Evolutionary conservation across 83 land plant genomes (phyloP).

Genomic region (Larix sibirica): DNA sequence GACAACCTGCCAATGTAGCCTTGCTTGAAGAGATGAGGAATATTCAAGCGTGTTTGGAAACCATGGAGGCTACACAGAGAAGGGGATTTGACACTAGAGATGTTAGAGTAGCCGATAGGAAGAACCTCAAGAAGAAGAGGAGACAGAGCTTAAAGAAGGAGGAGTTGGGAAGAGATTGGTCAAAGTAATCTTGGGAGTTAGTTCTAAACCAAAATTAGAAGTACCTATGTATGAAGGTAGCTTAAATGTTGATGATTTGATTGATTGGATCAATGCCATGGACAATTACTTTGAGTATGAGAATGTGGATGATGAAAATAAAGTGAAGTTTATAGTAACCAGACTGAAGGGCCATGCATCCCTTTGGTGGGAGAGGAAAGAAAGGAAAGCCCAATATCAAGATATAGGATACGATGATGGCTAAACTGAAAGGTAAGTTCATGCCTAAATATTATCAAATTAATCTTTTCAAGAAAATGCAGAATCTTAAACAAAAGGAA

Average conservation of each 20-base stretch:
- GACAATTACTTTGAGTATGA: neutral
- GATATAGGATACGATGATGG: neutral
- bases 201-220: neutral
- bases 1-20: too few species aligned
- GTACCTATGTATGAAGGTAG: neutral
- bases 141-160: neutral
- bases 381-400: neutral
- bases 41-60: too few species aligned
- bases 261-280: neutral
- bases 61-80: too few species aligned
- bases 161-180: neutral
- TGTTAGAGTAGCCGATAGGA: too few species aligned
- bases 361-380: neutral
- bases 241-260: neutral
- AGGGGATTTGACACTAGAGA: too few species aligned
- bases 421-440: neutral
- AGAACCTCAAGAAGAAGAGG: too few species aligned
- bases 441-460: neutral
- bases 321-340: neutral
- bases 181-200: neutral
- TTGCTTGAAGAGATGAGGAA: too few species aligned
- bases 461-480: neutral
- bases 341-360: neutral
- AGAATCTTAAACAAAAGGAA: neutral
- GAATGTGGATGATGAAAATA: neutral